Conservation (phyloP, 2,329 filamentous ascomycete species). For the Aaosphaeria arxii region DNA sequence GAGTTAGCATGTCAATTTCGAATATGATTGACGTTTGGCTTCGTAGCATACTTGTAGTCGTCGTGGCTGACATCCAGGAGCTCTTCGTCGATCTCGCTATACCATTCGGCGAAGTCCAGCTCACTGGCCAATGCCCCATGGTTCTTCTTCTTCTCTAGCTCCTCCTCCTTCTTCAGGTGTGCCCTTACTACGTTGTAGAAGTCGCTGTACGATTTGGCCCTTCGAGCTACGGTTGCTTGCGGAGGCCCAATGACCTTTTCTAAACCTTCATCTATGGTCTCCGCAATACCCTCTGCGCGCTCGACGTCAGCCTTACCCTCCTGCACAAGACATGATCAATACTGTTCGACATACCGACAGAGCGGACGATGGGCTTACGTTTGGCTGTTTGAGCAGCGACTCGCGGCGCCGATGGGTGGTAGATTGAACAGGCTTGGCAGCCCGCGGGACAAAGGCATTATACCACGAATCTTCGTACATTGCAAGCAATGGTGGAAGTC, state of each 20-base stretch:
- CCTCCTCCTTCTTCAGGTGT: conserved; percentile 54
- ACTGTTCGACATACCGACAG: conserved; percentile 32
- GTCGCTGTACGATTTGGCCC: conserved; percentile 76
- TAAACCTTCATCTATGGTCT: conserved; percentile 55
- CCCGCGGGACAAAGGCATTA: conserved; percentile 65
- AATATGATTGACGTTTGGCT: neutral
- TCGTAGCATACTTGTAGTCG: conserved; percentile 67
- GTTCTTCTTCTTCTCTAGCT: conserved; percentile 46
- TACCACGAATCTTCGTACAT: conserved; percentile 90
- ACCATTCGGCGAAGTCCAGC: conserved; percentile 59
- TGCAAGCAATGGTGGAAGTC: conserved; percentile 2
- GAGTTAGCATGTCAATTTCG: neutral
- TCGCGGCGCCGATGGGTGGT: conserved; percentile 62
- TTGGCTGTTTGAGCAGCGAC: conserved; percentile 60
- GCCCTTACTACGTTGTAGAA: conserved; percentile 65
- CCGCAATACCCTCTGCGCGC: conserved; percentile 55
- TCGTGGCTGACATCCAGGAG: conserved; percentile 80
- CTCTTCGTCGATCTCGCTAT: conserved; percentile 59
- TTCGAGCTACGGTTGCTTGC: conserved; percentile 60
- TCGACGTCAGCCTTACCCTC: conserved; percentile 54
- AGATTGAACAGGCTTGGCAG: conserved; percentile 50
- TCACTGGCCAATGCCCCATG: conserved; percentile 53
- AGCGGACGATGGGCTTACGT: conserved; percentile 42
- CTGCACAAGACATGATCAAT: conserved; percentile 48
- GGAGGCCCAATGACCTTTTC: conserved; percentile 60